phyloP scores from a whole-genome alignment of 1,284 basidiomycete genomes.

The Puccinia horiana region DNA sequence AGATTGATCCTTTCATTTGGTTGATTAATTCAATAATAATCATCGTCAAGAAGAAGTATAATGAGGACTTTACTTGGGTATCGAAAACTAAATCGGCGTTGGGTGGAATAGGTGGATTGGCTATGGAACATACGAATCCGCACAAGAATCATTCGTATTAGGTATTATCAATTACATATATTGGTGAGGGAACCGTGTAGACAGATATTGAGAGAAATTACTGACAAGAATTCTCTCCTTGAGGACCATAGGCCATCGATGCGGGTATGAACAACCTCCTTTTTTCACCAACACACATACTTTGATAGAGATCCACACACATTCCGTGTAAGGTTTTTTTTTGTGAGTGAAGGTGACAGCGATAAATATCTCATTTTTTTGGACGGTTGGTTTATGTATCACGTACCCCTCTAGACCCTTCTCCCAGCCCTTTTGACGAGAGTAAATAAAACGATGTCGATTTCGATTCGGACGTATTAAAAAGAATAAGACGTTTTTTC shows the following conservation, averaged over 20 bases:
- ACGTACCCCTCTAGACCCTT: conserved; percentile 21
- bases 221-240: conserved; percentile 14
- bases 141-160: too few species aligned
- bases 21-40: neutral
- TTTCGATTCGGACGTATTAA: neutral
- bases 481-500: neutral
- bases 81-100: conserved; percentile 46
- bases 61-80: conserved; percentile 29
- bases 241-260: conserved; percentile 22
- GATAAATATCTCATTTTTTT: too few species aligned
- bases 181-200: too few species aligned
- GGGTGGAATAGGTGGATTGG: conserved; percentile 32
- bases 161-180: too few species aligned
- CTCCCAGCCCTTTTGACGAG: conserved; percentile 7
- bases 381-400: too few species aligned
- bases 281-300: conserved; percentile 44
- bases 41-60: neutral
- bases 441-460: neutral
- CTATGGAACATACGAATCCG: too few species aligned
- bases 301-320: neutral
- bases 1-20: neutral
- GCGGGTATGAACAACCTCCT: conserved; percentile 30
- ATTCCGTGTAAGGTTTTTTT: neutral
- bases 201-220: too few species aligned
- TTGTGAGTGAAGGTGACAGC: too few species aligned